Base-by-base conservation (phyloP, 2,329 filamentous ascomycete species). In the Aspergillus persii region DNA sequence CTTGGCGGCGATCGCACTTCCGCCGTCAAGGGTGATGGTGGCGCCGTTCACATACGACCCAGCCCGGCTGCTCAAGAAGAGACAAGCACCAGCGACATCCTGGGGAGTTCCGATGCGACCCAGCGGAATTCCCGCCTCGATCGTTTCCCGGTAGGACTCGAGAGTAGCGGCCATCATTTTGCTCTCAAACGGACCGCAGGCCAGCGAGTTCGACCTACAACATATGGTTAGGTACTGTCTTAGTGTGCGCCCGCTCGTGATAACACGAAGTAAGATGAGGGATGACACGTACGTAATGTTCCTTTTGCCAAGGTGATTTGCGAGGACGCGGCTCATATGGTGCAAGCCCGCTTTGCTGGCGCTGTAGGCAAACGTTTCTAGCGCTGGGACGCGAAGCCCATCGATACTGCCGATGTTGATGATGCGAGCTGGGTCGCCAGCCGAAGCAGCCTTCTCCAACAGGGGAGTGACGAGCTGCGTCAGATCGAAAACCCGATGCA, bases 81-180 rank as follows among this genome's bases (percentile, higher is more conserved):
- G 74, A 70, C 89, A 90, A 9, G 88, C 82, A 0, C 89, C 89
- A 0, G 88, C 89, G 3, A 90, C 86, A 72, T 92, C 89, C 70
- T 87, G 77, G 0, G 87, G 83, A 18, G 77, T 82, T 0, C 89
- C 89, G 66, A 91, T 89, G 33, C 89, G 77, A 0, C 84, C 83
- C 64, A 91, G 69, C 8, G 89, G 89, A 60, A 89, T 86, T 3
- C 86, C 81, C 0, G 74, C 76, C 48, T 80, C 76, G 23, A 86
- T 75, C 2, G 74, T 74, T 46, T 84, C 80, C 53, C 77, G 76
- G 56, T 78, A 83, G 56, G 79, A 77, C 33, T 81, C 70, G 50
- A 86, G 71, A 0, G 81, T 83, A 33, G 79, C 82, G n/a, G 76
- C 78, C 63, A 83, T 83, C 81, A 84, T 84, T 50, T 82, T 80